Conservation (phyloP, 306 rosid genomes). For the Trifolium dubium region DNA sequence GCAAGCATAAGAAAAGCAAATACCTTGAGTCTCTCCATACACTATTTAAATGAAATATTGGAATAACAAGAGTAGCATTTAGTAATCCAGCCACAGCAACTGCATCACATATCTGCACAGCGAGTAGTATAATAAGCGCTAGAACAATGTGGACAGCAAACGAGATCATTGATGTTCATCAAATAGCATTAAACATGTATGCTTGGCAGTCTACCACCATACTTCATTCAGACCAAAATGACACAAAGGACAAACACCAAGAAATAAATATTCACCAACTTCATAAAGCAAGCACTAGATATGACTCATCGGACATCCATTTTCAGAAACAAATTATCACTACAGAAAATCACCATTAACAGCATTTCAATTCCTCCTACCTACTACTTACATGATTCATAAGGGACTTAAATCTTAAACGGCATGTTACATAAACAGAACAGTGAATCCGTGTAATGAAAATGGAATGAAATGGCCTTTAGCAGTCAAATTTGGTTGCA, state of each 20-base stretch:
- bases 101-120: slow-evolving; percentile 86
- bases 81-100: slow-evolving; percentile 98
- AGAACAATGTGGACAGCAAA: slow-evolving; percentile 35
- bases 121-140: slow-evolving; percentile 33
- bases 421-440: slow-evolving; percentile 22
- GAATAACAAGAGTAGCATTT: slow-evolving; percentile 92
- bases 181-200: slow-evolving; percentile 15
- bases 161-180: slow-evolving; percentile 19
- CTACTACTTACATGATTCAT: slow-evolving; percentile 15
- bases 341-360: slow-evolving; percentile 32
- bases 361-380: slow-evolving; percentile 32
- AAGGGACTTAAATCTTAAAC: slow-evolving; percentile 14
- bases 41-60: slow-evolving; percentile 94
- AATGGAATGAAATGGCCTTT: slow-evolving; percentile 33
- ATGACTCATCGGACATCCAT: slow-evolving; percentile 9
- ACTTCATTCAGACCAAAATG: slow-evolving; percentile 21
- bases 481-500: slow-evolving; percentile 3
- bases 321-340: slow-evolving; percentile 25
- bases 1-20: slow-evolving; percentile 19
- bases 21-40: slow-evolving; percentile 98
- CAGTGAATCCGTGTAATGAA: slow-evolving; percentile 29
- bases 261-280: slow-evolving; percentile 14
- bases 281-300: slow-evolving; percentile 11
- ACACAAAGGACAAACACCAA: slow-evolving; percentile 13
- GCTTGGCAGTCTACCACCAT: slow-evolving; percentile 20